Evolutionary conservation across 768 basidiomycete genomes (phyloP).

Genomic region (Hericium rajendrae): DNA sequence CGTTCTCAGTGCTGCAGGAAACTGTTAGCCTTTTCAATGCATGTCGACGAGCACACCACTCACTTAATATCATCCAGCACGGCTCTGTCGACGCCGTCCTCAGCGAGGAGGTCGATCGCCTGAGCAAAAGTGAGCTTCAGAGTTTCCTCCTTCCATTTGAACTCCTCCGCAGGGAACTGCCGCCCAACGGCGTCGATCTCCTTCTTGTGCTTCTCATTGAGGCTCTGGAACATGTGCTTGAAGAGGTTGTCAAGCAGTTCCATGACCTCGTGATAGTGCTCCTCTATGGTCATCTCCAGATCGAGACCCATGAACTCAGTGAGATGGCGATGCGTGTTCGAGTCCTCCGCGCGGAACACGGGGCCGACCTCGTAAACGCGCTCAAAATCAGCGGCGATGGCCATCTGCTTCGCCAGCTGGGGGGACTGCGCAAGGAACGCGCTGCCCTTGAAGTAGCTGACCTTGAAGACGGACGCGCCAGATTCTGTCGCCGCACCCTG

Average conservation of each 20-base stretch:
- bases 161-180: conserved; percentile 94
- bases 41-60: conserved; percentile 16
- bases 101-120: conserved; percentile 78
- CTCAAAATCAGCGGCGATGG: conserved; percentile 96
- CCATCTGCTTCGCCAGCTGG: conserved; percentile 98
- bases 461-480: conserved; percentile 96
- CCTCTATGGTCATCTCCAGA: conserved; percentile 98
- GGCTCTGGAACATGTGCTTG: conserved; percentile 75
- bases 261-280: conserved; percentile 97
- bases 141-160: conserved; percentile 90
- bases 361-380: conserved; percentile 95
- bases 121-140: conserved; percentile 78
- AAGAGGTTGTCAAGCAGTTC: conserved; percentile 85
- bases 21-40: conserved; percentile 1
- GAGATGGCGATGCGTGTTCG: conserved; percentile 95
- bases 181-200: conserved; percentile 77
- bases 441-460: conserved; percentile 89
- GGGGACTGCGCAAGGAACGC: conserved; percentile 96
- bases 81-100: conserved; percentile 74
- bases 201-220: conserved; percentile 63
- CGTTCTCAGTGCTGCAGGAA: conserved; percentile 75
- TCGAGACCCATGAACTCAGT: conserved; percentile 98
- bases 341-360: conserved; percentile 96
- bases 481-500: conserved; percentile 96
- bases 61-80: conserved; percentile 86